Base-by-base conservation (phyloP, 2,329 filamentous ascomycete genomes). In the Penicillium griseofulvum region DNA sequence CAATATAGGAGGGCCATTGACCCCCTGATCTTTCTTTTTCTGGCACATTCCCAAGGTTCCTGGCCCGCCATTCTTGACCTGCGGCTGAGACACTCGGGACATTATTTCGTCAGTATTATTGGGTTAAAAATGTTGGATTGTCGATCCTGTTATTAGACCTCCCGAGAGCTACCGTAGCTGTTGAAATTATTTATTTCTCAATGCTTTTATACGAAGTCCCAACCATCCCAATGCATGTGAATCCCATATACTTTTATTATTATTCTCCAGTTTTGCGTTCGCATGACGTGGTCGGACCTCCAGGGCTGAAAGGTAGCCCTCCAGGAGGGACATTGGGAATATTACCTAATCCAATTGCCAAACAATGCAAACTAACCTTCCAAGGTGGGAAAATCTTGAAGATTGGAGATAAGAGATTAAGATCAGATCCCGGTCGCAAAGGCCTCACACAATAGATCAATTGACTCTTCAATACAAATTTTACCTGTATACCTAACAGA, bases 1-100 rank as follows among this genome's bases (percentile, higher is more conserved):
- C 12, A 31, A 31, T 31, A 31, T 11, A 19, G 34, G 22, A 34
- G 34, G 22, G 26, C 29, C 29, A 31, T 31, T 31, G 29, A 17
- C 1, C 34, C 45, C 52, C 49, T 54, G 38, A 38, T 41, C 33
- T 50, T 37, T 41, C 43, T 36, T 24, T 41, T 49, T 60, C 50
- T 62, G 56, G 60, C 56, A 57, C 55, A 60, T 63, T 61, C 59
- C 34, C 19, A 24, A 50, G 29, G 41, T 41, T 19, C 49, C 54
- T 51, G 45, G 37, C 44, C 39, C 51, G 36, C 19, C 55, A 60
- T 59, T 61, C 52, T 49, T 57, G 52, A 16, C 24, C 57, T 63
- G 59, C 57, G 55, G 53, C 53, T 62, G 55, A 61, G 37, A 49
- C 31, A 17, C 12, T 22, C 36, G 36, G 36, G 24, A 28, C 46